Evolutionary conservation across 1,284 basidiomycete genomes (phyloP), one percentile per base, ranked within the genome.

Genomic region (Puccinia hordei): DNA sequence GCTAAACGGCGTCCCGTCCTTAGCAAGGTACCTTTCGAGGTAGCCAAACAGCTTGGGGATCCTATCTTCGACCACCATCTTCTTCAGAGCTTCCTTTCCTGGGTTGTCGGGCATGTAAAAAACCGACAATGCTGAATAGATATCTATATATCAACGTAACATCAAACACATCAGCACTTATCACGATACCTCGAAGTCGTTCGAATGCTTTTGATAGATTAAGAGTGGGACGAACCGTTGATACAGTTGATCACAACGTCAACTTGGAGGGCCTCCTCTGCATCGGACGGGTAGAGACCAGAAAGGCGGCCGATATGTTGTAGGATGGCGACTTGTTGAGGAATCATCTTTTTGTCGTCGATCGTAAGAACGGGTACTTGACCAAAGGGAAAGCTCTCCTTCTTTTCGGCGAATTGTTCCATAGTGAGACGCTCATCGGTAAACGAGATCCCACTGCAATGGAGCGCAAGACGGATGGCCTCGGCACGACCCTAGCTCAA

Each of bases 301-400:
- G 63, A 46, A 5, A 27, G 63, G 12, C 63, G 63, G n/a, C 63
- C 63, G 13, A 66, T 22, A n/a, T 66, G 46, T 12, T 46, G 63
- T 6, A 66, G 38, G 63, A 66, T 66, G 63, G 63, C 63, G 10
- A 44, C 63, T 66, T 66, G 41, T 66, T 66, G 63, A 19, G 63
- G 63, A 41, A 66, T 66, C 10, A 66, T 35, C n/a, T 2, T 55
- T 27, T 66, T 44, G 13, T 44, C 63, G 6, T 66, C 63, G 24
- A 66, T 41, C 0, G 63, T 46, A 13, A 66, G 24, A 6, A 46
- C 24, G n/a, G 63, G 63, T 9, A 66, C 38, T 66, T 66, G 63
- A 2, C 63, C 63, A 19, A 46, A 66, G 4, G 63, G 38, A 4
- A 66, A 66, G 41, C 41, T 66, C n/a, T 66, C 63, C 63, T 66